Base-by-base conservation (phyloP, 2,329 filamentous ascomycete species). In the Beauveria varroae region DNA sequence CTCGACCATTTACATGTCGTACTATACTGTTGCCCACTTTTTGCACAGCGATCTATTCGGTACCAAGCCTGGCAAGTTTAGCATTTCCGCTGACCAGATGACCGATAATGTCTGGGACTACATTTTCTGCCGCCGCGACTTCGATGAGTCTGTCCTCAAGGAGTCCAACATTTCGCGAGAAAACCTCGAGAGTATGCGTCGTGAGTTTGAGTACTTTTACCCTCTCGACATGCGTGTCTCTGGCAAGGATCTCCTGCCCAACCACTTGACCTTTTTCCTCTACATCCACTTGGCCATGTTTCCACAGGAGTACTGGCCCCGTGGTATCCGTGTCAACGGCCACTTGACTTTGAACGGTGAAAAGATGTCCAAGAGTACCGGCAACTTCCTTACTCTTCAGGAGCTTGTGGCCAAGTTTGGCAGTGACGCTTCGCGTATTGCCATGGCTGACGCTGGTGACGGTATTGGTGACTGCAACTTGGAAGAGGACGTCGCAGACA, bases 351-450 rank as follows among this genome's bases (percentile, higher is more conserved):
- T 99, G 65, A 99, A 99, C 73, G 93, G 93, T 55, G 91, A 96
- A 73, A 99, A 99, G 84, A 99, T 99, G 95, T 89, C 87, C 73
- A 99, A 99, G 80, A 93, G 89, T 59, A 97, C 93, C 0, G 95
- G 95, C 64, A 99, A 98, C 78, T 99, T 99, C 80, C 82, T 99
- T 73, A 98, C 95, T 12, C 81, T 98, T 57, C 84, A 87, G 59
- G 90, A 97, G 64, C 84, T 93, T 34, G 88, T 93, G 16, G 83
- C 87, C 68, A 99, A 99, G 75, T 99, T 95, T 69, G 95, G 95
- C 70, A 93, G 95, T 9, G 95, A 98, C 73, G 95, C 95, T 16
- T 89, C 89, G 49, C 86, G 93, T 72, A 89, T 98, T 68, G 92
- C 93, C 3, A 86, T 99, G 65, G 93, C 93, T 20, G 95, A 99